Evolutionary conservation across 2,329 filamentous ascomycete species (phyloP), one percentile per base, ranked within the genome.

Genomic region (Pyrenochaeta sp.): DNA sequence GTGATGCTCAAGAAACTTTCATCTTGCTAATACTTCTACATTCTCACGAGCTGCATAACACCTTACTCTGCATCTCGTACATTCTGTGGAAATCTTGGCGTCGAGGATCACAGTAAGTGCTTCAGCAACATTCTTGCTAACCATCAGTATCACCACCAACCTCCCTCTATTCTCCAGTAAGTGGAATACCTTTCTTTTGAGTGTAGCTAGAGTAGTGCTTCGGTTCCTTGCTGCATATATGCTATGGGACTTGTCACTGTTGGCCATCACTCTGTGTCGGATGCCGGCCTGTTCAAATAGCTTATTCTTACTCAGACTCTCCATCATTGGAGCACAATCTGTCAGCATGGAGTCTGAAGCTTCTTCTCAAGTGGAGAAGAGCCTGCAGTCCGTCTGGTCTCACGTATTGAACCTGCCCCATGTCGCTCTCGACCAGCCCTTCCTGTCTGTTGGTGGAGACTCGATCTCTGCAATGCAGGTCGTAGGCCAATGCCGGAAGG

Each of bases 381-480:
- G 23, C 19, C 41, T 69, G 20, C 55, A 63, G 29, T 55, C 55
- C 7, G 48, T 67, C 18, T 67, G 63, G 63, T 57, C 65, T 15
- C 61, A 62, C 38, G 64, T 68, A 9, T 35, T 69, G 21, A 68
- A 68, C 35, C 39, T 68, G 14, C 51, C 60, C 1, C 55, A 63
- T 44, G 55, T 69, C 23, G 24, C 58, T 6, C 46, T 67, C 10
- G 58, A 67, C 26, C 57, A 61, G 8, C 48, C 66, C 1, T 79
- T 79, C 48, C 51, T 79, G 3, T 72, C 67, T 8, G 52, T 78
- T 2, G 76, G 76, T 22, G 77, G 77, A 37, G 77, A 79, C 42
- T 78, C 75, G 0, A 78, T 79, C 41, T 76, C 76, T 27, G 76
- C 77, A 0, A 79, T 80, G 72, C 76, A 76, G 34, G 76, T 77